Base-by-base conservation (phyloP, 257 asterid genomes). In the Sherardia arvensis region DNA sequence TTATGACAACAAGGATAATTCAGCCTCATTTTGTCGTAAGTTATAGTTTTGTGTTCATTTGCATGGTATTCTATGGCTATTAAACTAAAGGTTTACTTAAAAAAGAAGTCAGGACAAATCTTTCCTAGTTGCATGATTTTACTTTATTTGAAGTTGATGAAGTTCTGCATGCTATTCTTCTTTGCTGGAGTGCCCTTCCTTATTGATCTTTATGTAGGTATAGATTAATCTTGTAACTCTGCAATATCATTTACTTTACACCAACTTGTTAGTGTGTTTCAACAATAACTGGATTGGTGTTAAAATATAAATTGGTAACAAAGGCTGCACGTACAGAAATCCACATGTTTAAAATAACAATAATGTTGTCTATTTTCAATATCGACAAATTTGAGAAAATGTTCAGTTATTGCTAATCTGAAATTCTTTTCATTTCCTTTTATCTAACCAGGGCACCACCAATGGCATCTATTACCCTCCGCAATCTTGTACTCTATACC, bases 391-490 rank as follows among this genome's bases (percentile, higher is more conserved):
- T 65, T 49, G 21, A 59, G 66, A 61, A 40, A 15, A 43, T 43
- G 4, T 56, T 74, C 70, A 43, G 54, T 40, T 25, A 30, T 23
- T 66, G 59, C 59, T 59, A 59, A 71, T 64, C 59, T 49, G 62
- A 20, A 48, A 36, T 20, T 69, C 29, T 64, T 74, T 49, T 25
- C 47, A 36, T 60, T 53, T 38, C 59, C 34, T 59, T 40, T 43
- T 56, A 33, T 40, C 72, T 73, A 73, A 74, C 78, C 84, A 93
- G 99, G 99, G 96, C 97, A 68, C 83, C 99, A 58, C 99, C 99
- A 10, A 90, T 93, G 95, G 96, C 96, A 40, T 90, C 99, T 77
- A 85, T 93, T 66, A 93, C 99, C 73, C 83, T 93, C 67, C 91
- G 76, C 69, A 93, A 90, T 73, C 99, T 93, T 79, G 74, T 84